These are phyloP conservation scores for Penicillium brevicompactum DNA, from an alignment of 2,329 filamentous ascomycete species.

Conservation along the genomic window DNA sequence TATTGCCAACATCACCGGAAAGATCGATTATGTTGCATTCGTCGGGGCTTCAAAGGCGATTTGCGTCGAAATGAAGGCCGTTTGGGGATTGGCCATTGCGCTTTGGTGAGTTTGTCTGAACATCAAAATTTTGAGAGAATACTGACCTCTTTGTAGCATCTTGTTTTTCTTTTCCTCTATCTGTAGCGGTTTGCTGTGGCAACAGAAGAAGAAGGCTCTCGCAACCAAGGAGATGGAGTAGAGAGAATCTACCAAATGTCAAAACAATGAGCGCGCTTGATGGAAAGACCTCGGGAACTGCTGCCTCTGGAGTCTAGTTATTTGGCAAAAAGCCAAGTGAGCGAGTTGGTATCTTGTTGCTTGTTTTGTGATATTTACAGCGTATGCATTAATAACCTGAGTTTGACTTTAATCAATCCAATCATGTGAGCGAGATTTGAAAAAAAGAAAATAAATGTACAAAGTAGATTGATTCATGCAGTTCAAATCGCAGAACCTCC, in stretches of 20 bases:
- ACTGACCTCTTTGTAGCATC: slow-evolving; percentile 47
- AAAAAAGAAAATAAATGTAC: slow-evolving; percentile 30
- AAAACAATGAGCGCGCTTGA: too few relatives aligned
- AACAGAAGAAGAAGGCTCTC: slow-evolving; percentile 57
- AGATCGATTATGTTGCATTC: slow-evolving; percentile 56
- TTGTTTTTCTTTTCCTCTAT: slow-evolving; percentile 67
- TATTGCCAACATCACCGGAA: slow-evolving; percentile 53
- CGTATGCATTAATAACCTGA: slow-evolving; percentile 10
- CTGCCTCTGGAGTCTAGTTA: too few relatives aligned
- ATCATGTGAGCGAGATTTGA: slow-evolving; percentile 29
- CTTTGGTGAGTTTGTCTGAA: slow-evolving; percentile 59
- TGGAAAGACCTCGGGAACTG: too few relatives aligned
- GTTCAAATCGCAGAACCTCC: neutral
- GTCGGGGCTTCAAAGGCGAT: slow-evolving; percentile 64
- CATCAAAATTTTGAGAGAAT: neutral
- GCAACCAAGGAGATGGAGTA: slow-evolving; percentile 20
- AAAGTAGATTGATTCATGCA: too few relatives aligned
- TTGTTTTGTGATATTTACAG: neutral
- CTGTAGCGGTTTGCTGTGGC: slow-evolving; percentile 64
- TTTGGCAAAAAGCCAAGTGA: neutral
- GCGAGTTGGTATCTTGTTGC: neutral
- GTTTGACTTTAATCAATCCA: neutral
- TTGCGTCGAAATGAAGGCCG: slow-evolving; percentile 81
- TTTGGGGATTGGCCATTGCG: slow-evolving; percentile 83
- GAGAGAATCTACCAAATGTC: neutral